Percentiles rank a stretch among this genome's conserved stretches.
These are phyloP conservation scores for Cornus florida DNA, from an alignment of 148 eudicot genomes.

Conservation along the genomic window DNA sequence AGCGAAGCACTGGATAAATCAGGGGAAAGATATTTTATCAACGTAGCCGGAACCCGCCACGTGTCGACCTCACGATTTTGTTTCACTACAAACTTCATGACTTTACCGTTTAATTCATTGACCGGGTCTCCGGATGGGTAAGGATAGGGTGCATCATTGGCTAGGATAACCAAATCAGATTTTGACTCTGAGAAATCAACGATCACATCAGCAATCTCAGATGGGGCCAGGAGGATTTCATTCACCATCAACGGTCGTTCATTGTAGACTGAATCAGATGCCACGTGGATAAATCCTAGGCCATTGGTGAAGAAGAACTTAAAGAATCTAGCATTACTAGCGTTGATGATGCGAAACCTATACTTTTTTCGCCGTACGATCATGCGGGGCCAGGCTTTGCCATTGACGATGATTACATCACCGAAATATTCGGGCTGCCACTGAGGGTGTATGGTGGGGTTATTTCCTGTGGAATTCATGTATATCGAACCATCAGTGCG, in stretches of 20 bases:
- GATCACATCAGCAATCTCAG: slow-evolving; percentile 72
- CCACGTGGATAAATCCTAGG: slow-evolving; percentile 56
- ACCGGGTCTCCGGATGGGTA: slow-evolving; percentile 78
- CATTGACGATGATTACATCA: slow-evolving; percentile 69
- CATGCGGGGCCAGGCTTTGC: slow-evolving; percentile 91
- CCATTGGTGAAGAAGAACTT: slow-evolving; percentile 55
- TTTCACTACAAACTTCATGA: slow-evolving; percentile 72
- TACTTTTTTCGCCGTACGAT: slow-evolving; percentile 65
- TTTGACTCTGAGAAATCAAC: slow-evolving; percentile 66
- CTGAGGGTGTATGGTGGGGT: slow-evolving; percentile 82
- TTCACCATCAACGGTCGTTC: slow-evolving; percentile 37
- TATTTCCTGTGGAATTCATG: slow-evolving; percentile 73
- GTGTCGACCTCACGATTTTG: slow-evolving; percentile 25
- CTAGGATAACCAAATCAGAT: slow-evolving; percentile 39
- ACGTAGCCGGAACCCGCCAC: slow-evolving; percentile 26
- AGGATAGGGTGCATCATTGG: slow-evolving; percentile 66
- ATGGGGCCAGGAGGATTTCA: slow-evolving; percentile 56
- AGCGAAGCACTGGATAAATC: slow-evolving; percentile 31
- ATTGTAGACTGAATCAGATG: slow-evolving; percentile 65
- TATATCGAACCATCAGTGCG: slow-evolving; percentile 57
- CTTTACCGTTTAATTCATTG: slow-evolving; percentile 56
- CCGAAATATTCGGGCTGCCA: slow-evolving; percentile 97
- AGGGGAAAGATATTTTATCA: slow-evolving; percentile 57
- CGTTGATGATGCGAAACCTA: slow-evolving; percentile 72
- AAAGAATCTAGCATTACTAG: slow-evolving; percentile 82